Evolutionary conservation across 495 filamentous ascomycete genomes (phyloP), one percentile per base, ranked within the genome.

Genomic region (Neurospora tetrasperma): DNA sequence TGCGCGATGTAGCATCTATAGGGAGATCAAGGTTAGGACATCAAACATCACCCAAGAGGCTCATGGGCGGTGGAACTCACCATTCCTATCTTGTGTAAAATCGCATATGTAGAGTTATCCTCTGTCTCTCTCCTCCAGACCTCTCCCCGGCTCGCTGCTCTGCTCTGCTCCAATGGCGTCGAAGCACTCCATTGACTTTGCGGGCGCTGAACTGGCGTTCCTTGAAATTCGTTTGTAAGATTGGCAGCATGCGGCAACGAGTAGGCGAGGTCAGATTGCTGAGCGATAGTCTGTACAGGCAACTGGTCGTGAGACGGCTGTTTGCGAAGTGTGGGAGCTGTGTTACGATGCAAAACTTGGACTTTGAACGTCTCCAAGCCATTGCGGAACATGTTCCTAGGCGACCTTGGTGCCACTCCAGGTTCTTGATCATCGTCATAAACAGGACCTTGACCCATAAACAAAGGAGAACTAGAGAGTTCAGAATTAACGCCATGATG

Each of bases 1-100:
- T 3, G 72, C 74, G n/a, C 75, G 77, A 48, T 75, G 75, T 27
- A 78, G 35, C 16, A 70, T 54, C 71, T 74, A 35, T 8, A 9
- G 14, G 1, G 7, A 66, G 27, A 66, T 38, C 14, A 6, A 66
- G 27, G 10, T 66, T 3, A 66, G 54, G 14, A 35, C 20, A 70
- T 12, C 18, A 16, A 16, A 11, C 6, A 35, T 77, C 42, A 73
- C 18, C 62, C 9, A 42, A 18, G n/a, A 48, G 16, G 14, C 3
- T 23, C 14, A 16, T 0, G 14, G 12, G 10, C 6, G 38, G 23
- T 0, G 35, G 14, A 5, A 71, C 73, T 62, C 40, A 78, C 77
- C 35, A 54, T 73, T 2, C 73, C 70, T 42, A 79, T 74, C 12
- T 68, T 73, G 27, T 72, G 73, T 38, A 76, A 9, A 20, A 79